These are phyloP conservation scores for Amylocystis lapponica DNA, from an alignment of 768 basidiomycete genomes.

Conservation along the genomic window DNA sequence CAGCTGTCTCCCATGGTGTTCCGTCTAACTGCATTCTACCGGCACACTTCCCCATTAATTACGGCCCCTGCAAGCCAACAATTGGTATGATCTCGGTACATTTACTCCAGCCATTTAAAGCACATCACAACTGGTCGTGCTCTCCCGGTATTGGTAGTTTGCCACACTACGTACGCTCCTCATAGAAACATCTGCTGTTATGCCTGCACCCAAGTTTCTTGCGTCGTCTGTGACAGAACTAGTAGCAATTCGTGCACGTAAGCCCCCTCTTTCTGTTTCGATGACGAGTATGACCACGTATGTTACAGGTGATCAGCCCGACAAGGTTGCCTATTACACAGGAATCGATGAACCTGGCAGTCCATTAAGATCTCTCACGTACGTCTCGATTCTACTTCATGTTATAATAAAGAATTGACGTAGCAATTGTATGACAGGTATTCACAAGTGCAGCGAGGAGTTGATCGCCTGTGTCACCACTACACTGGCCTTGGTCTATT, in stretches of 20 bases:
- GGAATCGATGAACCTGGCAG: conserved; percentile 4
- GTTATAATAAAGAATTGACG: not conserved
- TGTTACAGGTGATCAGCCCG: not conserved
- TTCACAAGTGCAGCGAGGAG: conserved; percentile 2
- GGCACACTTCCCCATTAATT: no score
- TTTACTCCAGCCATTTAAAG: no score
- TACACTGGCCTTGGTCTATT: conserved; percentile 22
- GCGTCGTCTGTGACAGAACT: conserved; percentile 4
- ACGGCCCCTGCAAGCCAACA: no score
- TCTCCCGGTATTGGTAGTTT: not conserved
- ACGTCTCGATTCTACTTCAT: not conserved
- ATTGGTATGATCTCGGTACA: no score
- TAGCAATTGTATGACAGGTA: not conserved
- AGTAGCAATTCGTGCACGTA: conserved; percentile 4
- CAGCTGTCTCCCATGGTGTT: no score
- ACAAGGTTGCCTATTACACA: conserved; percentile 6
- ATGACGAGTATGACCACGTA: not conserved
- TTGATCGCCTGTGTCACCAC: conserved; percentile 23
- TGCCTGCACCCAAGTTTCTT: conserved; percentile 3
- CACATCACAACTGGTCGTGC: not conserved
- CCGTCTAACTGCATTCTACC: no score
- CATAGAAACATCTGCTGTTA: not conserved
- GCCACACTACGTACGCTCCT: not conserved
- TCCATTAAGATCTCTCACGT: conserved; percentile 5
- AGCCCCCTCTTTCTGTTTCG: not conserved